Percentiles rank a stretch among this genome's conserved stretches.
phyloP scores from a whole-genome alignment of 2,329 filamentous ascomycete genomes.

The Fusarium piperis region DNA sequence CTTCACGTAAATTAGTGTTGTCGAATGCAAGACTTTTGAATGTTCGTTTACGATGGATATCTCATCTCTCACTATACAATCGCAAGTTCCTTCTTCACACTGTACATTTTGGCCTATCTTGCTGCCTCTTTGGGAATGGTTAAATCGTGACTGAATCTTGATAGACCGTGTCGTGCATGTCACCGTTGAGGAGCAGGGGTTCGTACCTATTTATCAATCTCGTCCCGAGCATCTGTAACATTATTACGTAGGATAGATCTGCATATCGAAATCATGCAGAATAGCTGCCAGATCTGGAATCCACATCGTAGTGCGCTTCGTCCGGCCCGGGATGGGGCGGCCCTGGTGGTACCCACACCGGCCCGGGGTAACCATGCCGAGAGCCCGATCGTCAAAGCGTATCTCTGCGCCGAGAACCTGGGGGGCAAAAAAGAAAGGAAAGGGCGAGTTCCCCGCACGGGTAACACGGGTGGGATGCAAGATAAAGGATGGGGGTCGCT shows the following conservation, averaged over 20 bases:
- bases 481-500: background rate
- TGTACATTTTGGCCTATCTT: conserved; percentile 34
- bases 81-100: conserved; percentile 14
- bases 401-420: background rate
- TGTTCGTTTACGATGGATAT: background rate
- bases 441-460: background rate
- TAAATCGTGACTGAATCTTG: background rate
- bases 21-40: background rate
- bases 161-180: background rate
- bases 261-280: conserved; percentile 7
- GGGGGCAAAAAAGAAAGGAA: background rate
- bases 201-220: background rate
- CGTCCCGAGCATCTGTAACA: background rate
- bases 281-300: conserved; percentile 21
- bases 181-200: background rate
- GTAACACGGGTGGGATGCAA: background rate
- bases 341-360: background rate
- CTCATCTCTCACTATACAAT: conserved; percentile 1
- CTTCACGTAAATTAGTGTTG: background rate
- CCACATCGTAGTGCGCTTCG: background rate
- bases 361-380: background rate
- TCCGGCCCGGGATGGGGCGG: conserved; percentile 8
- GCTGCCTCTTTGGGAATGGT: conserved; percentile 11
- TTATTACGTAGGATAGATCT: background rate
- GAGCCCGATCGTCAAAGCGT: background rate